Conservation (phyloP, 176 grass and related monocot species). For the Zizania latifolia region DNA sequence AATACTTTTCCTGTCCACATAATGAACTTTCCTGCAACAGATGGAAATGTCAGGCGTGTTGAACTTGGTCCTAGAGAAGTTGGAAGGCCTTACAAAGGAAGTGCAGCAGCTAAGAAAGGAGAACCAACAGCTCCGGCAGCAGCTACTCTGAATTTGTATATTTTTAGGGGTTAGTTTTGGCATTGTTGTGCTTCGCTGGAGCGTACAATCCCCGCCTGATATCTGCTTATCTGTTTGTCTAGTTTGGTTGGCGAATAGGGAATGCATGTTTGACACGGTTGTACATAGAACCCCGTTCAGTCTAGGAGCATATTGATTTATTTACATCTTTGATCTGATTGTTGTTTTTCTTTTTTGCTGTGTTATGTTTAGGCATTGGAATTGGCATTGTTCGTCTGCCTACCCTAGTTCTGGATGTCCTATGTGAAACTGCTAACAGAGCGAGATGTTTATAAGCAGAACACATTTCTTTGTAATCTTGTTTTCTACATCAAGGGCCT, state of each 20-base stretch:
- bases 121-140: conserved; percentile 75
- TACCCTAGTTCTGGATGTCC: not conserved
- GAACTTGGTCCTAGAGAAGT: conserved; percentile 68
- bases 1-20: conserved; percentile 13
- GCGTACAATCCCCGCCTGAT: not conserved
- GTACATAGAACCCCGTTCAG: conserved; percentile 31
- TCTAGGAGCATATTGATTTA: conserved; percentile 19
- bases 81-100: conserved; percentile 82
- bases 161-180: not conserved
- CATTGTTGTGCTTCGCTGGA: conserved; percentile 2
- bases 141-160: conserved; percentile 41
- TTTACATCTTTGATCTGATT: not conserved
- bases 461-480: not conserved
- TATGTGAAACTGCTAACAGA: not conserved
- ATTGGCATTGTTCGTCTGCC: not conserved
- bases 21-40: conserved; percentile 23
- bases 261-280: conserved; percentile 13
- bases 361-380: not conserved
- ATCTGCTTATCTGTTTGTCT: conserved; percentile 14
- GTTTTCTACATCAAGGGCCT: not conserved
- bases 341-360: not conserved
- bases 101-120: conserved; percentile 79
- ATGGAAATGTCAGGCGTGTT: conserved; percentile 62
- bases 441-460: not conserved
- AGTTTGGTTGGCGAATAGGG: conserved; percentile 12